Percentiles rank a stretch among this genome's conserved stretches.
Conservation (phyloP, 495 filamentous ascomycete species). For the Pseudoneurospora amorphoporcata region DNA sequence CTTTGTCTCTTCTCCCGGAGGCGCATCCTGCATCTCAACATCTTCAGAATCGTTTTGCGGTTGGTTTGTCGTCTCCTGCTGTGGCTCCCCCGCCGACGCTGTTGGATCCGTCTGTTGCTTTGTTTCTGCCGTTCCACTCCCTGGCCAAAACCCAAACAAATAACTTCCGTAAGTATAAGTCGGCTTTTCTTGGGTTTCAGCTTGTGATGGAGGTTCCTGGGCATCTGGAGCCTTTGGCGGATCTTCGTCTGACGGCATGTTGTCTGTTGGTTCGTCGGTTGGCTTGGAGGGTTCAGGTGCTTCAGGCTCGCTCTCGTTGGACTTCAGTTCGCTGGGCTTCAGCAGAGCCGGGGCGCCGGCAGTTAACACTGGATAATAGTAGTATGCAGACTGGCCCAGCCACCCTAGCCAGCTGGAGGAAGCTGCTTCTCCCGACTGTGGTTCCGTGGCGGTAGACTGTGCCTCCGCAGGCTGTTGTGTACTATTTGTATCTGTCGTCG, state of each 20-base stretch:
- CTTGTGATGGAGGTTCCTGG: conserved; percentile 11
- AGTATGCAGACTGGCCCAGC: conserved; percentile 31
- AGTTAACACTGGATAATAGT: conserved; percentile 10
- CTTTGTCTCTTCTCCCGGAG: conserved; percentile 10
- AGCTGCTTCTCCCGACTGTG: conserved; percentile 23
- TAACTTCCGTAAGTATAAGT: conserved; percentile 23
- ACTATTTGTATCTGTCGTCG: neutral
- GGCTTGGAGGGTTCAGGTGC: conserved; percentile 5
- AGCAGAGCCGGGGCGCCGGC: neutral
- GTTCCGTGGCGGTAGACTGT: conserved; percentile 4
- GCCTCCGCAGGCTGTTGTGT: conserved; percentile 6
- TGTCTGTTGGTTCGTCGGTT: conserved; percentile 1
- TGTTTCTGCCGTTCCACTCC: neutral
- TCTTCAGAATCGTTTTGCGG: conserved; percentile 23
- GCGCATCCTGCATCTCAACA: conserved; percentile 29
- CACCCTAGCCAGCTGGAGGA: conserved; percentile 50
- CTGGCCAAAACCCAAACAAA: conserved; percentile 44
- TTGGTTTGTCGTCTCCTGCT: conserved; percentile 7
- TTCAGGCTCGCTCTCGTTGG: conserved; percentile 13
- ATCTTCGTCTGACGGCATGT: conserved; percentile 3
- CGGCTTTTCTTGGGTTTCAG: conserved; percentile 4
- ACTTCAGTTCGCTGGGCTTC: conserved; percentile 15
- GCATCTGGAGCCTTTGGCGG: conserved; percentile 15
- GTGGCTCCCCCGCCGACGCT: conserved; percentile 5
- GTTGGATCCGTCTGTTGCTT: neutral